Conservation (phyloP, 164 flowering plant species). For the Santalum album region DNA sequence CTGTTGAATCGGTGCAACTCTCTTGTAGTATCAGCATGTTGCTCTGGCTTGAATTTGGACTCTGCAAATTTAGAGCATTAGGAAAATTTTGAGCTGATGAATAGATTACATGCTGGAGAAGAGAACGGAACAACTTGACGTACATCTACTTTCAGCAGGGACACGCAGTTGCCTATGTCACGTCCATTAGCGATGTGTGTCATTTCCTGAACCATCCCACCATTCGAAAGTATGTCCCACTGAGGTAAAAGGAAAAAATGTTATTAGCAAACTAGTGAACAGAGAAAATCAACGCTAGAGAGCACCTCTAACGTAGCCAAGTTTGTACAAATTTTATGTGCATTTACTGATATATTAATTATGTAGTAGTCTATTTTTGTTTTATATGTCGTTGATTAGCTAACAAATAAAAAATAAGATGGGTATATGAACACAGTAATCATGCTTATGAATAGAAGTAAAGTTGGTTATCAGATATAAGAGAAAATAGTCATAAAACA, state of each 20-base stretch:
- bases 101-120: background rate
- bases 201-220: constrained; percentile 84
- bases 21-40: constrained; percentile 97
- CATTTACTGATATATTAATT: no score
- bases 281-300: no score
- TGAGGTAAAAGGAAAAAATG: constrained; percentile 15
- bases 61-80: constrained; percentile 26
- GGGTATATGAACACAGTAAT: no score
- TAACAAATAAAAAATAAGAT: no score
- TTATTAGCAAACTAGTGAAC: no score
- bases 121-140: constrained; percentile 6
- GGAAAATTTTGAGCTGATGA: background rate
- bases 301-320: no score
- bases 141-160: constrained; percentile 76
- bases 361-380: no score
- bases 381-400: no score
- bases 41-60: constrained; percentile 80
- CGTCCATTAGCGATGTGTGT: constrained; percentile 90
- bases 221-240: constrained; percentile 95
- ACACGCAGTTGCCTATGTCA: constrained; percentile 75
- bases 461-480: no score
- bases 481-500: no score
- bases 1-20: constrained; percentile 71
- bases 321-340: no score
- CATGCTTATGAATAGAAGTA: no score